Base-by-base conservation (phyloP, 192 early-diverging fungal species). In the Umbelopsis sp. region DNA sequence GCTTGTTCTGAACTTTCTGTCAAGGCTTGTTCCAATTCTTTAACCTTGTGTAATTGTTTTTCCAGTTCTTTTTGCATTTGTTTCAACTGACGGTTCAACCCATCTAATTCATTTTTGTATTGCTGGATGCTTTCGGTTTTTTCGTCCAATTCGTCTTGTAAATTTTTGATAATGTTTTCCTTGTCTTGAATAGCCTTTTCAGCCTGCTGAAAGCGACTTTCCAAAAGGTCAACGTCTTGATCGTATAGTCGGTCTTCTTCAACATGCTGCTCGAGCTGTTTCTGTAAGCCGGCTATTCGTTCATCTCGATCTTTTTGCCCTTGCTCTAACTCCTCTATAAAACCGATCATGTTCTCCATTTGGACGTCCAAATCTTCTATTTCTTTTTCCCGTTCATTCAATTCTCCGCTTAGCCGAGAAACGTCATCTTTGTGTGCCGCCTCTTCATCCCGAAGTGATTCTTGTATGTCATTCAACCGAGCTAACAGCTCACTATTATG, bases 381-480 rank as follows among this genome's bases (percentile, higher is more conserved):
- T 23, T 81, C 80, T 18, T 72, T 69, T 46, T 74, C 71, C 20
- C 78, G 70, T 47, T 76, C 52, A n/a, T 79, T 64, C 8, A 80
- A 18, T 12, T 74, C 69, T 47, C 46, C 22, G 11, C 48, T 64
- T 25, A 82, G 21, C 35, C 71, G 47, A 22, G 46, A 18, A 20
- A 70, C 58, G 21, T 49, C 50, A 10, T 78, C 73, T 61, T 78
- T 69, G 47, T 67, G 73, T 2, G 37, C 58, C n/a, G 33, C 16
- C 33, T 71, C 64, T 61, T 71, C 49, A 18, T 66, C 64, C 35
- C 67, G 69, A 30, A 46, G 45, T 20, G 49, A 45, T n/a, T 47
- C 49, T 7, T 76, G 30, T 18, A 58, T 44, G 16, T 66, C 47
- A 48, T 71, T 33, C 37, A 76, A n/a, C 11, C 69, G 58, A 13